Base-by-base conservation (phyloP, 208 protist genomes). In the Herpetomonas muscarum region DNA sequence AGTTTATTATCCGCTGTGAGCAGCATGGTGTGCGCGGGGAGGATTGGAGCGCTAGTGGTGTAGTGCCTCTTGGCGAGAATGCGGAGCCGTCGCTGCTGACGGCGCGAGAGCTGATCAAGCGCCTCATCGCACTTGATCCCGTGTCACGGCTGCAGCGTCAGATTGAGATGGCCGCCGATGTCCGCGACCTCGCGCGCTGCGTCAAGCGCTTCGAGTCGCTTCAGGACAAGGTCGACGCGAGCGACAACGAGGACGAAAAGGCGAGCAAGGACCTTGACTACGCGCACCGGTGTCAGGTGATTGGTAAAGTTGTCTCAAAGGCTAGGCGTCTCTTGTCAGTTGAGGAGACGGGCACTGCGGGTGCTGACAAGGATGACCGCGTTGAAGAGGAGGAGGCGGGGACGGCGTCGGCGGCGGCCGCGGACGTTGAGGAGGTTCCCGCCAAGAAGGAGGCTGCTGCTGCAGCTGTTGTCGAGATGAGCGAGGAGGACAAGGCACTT, bases 1-100 rank as follows among this genome's bases (percentile, higher is more conserved):
- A 94, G 57, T 94, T 90, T 58, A 45, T 90, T 19, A 87, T 94
- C 44, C 87, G 84, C 45, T 92, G 84, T 52, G 84, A 94, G 52
- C 71, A 87, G 51, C 51, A 76, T 13, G 81, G 84, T 17, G 81
- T 94, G 37, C 68, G 69, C n/a, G 79, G 73, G 50, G 26, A 55
- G 9, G 61, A 64, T 17, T 90, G 82, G 85, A 62, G 26, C 0
- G 62, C 56, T 10, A 53, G 56, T 1, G 54, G 70, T 6, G 55
- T 28, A 17, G 41, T 37, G 28, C 0, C 46, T 19, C 30, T 65
- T 34, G 30, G 63, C 30, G 67, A 76, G 3, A 53, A 50, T 2
- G 65, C 48, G 51, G 59, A 53, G 25, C 48, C 66, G 0, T 61
- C 79, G 7, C 67, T 93, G 28, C 61, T 90, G 10, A 79, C 80